Percentiles rank a stretch among this genome's conserved stretches.
Conservation (phyloP, 495 filamentous ascomycete genomes). For the Aspergillus asperescens region DNA sequence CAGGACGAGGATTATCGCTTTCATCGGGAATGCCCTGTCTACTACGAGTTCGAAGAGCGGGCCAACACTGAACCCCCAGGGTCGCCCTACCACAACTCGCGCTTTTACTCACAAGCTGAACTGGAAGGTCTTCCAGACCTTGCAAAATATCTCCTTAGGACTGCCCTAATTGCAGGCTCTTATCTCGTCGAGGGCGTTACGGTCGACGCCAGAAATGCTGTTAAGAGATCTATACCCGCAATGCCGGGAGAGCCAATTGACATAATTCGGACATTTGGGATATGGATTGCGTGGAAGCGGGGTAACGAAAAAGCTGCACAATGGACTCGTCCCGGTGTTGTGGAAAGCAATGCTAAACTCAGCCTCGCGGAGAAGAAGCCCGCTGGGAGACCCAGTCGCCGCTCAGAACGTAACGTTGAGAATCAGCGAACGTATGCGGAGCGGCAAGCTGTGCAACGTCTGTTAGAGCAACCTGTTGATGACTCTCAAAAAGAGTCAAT, state of each 20-base stretch:
- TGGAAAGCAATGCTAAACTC: slow-evolving; percentile 42
- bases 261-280: slow-evolving; percentile 56
- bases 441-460: slow-evolving; percentile 41
- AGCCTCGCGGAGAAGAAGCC: slow-evolving; percentile 40
- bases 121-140: slow-evolving; percentile 62
- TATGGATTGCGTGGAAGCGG: slow-evolving; percentile 72
- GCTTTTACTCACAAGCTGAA: slow-evolving; percentile 64
- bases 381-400: slow-evolving; percentile 41
- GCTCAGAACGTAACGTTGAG: slow-evolving; percentile 42
- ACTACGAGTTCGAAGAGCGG: slow-evolving; percentile 54
- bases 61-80: slow-evolving; percentile 43
- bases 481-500: slow-evolving; percentile 13
- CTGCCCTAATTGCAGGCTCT: slow-evolving; percentile 61
- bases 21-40: slow-evolving; percentile 49
- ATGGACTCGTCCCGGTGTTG: slow-evolving; percentile 55
- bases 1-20: slow-evolving; percentile 51
- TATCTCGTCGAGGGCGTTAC: slow-evolving; percentile 57
- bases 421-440: slow-evolving; percentile 43
- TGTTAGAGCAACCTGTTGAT: slow-evolving; percentile 25
- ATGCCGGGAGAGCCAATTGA: slow-evolving; percentile 57
- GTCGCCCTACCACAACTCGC: slow-evolving; percentile 50
- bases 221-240: slow-evolving; percentile 61
- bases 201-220: slow-evolving; percentile 50
- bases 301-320: slow-evolving; percentile 62
- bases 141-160: slow-evolving; percentile 59